Evolutionary conservation across 2,329 filamentous ascomycete genomes (phyloP).

Genomic region (Calonectria fujianensis): DNA sequence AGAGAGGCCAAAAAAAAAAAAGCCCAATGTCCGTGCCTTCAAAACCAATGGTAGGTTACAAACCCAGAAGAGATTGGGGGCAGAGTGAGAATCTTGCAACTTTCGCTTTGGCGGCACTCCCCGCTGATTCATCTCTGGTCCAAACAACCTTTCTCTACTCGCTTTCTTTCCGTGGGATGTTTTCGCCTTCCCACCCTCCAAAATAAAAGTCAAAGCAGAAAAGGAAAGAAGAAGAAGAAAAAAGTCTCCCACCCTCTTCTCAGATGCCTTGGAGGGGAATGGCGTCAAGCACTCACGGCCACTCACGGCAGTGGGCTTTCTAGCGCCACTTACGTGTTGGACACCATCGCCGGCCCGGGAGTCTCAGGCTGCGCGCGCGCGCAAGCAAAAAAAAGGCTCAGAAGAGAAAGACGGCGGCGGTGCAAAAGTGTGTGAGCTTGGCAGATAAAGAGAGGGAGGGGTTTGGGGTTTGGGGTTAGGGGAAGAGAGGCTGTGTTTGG

Average conservation of each 20-base stretch:
- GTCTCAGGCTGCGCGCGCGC: background rate
- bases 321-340: background rate
- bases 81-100: background rate
- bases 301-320: background rate
- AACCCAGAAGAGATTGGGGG: background rate
- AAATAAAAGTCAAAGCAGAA: background rate
- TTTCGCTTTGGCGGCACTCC: background rate
- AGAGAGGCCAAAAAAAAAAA: background rate
- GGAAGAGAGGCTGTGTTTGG: background rate
- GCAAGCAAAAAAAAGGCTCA: background rate
- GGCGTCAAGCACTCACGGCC: background rate
- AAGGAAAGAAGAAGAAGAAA: too few species aligned
- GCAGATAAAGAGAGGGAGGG: background rate
- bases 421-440: background rate
- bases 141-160: background rate
- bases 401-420: background rate
- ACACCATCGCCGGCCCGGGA: conserved; percentile 1
- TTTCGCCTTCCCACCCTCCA: background rate
- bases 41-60: background rate
- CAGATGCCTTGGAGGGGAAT: background rate
- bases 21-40: background rate
- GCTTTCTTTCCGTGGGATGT: background rate
- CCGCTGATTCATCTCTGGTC: background rate
- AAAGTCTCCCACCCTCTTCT: too few species aligned
- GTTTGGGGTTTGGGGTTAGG: background rate